Evolutionary conservation across 805 yeast genomes (phyloP), one percentile per base, ranked within the genome.

Genomic region (Candida argentea): DNA sequence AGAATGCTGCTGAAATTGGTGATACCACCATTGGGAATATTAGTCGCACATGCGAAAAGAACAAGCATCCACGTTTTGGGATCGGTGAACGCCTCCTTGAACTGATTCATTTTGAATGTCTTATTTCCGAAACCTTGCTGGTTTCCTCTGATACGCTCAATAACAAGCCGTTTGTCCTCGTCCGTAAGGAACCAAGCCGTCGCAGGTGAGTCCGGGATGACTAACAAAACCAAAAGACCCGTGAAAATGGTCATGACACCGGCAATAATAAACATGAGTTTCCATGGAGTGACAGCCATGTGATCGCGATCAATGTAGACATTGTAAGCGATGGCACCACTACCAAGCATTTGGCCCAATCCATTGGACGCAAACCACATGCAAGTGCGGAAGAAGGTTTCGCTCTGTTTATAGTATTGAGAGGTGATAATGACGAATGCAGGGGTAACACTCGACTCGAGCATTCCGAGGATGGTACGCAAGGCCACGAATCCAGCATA

Each of bases 181-280:
- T 43, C 48, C 13, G 35, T 40, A 21, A 48, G 37, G 26, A 46
- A 45, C 44, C 46, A 43, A 4, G 50, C 52, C 2, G 32, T 37
- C 3, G 46, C 37, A n/a, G 84, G 83, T 19, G 56, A 47, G 37
- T 71, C 75, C n/a, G 83, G 82, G 27, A 78, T 43, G 46, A 68
- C 70, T 29, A 70, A 36, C 24, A 49, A 47, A 33, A 73, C 57
- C 8, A 63, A 30, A 7, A 66, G 28, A 5, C 80, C 81, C 9
- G 71, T 41, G 7, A 65, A 42, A 5, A 75, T 48, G 3, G 84
- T 76, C 32, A 73, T 59, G 5, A 61, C 45, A 10, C 91, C 93
- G 23, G 70, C 64, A 16, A 76, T 57, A 26, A 80, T 52, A 44
- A 67, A 80, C 3, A 76, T 46, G 9, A 71, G 46, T 42, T 68